These are phyloP conservation scores for Quercus berberidifolia DNA, from an alignment of 306 rosid genomes.

Conservation along the genomic window DNA sequence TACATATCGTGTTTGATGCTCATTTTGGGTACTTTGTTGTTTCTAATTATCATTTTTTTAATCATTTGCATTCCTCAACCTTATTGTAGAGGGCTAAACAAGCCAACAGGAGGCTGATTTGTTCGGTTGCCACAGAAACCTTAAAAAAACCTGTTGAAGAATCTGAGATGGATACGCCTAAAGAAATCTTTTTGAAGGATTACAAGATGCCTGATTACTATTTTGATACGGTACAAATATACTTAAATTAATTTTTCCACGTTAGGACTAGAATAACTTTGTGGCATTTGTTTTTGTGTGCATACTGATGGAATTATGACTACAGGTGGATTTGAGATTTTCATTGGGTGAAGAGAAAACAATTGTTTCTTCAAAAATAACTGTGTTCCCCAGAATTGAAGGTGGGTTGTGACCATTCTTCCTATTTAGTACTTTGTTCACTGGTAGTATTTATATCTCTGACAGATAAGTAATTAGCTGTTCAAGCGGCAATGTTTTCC, in stretches of 20 bases:
- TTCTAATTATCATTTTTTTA: slow-evolving; percentile 1
- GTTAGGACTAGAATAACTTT: neutral
- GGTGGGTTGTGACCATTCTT: slow-evolving; percentile 37
- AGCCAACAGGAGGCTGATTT: slow-evolving; percentile 52
- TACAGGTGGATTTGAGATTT: slow-evolving; percentile 83
- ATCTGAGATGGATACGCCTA: slow-evolving; percentile 71
- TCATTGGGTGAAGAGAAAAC: slow-evolving; percentile 85
- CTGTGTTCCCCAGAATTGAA: slow-evolving; percentile 73
- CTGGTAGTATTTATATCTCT: slow-evolving; percentile 14
- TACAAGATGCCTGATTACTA: slow-evolving; percentile 90
- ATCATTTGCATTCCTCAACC: slow-evolving; percentile 24
- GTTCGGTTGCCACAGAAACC: slow-evolving; percentile 74
- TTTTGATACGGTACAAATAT: slow-evolving; percentile 64
- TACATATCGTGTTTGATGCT: neutral
- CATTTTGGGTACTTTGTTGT: neutral
- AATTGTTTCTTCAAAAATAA: slow-evolving; percentile 67
- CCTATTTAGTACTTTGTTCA: slow-evolving; percentile 5
- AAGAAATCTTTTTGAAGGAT: slow-evolving; percentile 86
- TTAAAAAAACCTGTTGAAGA: slow-evolving; percentile 62
- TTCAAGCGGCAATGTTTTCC: neutral
- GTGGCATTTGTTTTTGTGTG: neutral
- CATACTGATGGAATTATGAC: slow-evolving; percentile 14
- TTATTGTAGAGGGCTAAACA: slow-evolving; percentile 52
- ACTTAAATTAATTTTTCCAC: slow-evolving; percentile 10
- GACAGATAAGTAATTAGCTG: slow-evolving; percentile 10